Percentiles rank a stretch among this genome's conserved stretches.
Evolutionary conservation across 208 protist genomes (phyloP).

Genomic region (Spongospora subterranea): DNA sequence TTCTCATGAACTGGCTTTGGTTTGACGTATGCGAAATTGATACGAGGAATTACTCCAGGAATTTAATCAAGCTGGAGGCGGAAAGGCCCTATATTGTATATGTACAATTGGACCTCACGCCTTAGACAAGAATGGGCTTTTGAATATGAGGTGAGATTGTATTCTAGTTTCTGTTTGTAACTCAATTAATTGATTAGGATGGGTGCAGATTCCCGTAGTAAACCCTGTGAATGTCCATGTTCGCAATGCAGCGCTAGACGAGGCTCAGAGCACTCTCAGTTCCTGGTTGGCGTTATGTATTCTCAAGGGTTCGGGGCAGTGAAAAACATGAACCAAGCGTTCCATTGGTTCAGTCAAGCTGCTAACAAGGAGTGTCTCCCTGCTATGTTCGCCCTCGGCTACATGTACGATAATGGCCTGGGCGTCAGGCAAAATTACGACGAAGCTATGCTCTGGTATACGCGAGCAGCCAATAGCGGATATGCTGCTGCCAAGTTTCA

Average conservation of each 20-base stretch:
- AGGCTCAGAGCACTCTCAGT: neutral
- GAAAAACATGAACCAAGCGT: slow-evolving; percentile 53
- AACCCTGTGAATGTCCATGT: slow-evolving; percentile 8
- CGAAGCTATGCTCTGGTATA: slow-evolving; percentile 55
- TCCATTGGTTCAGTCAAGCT: slow-evolving; percentile 46
- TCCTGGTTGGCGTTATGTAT: slow-evolving; percentile 55
- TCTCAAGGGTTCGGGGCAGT: slow-evolving; percentile 34
- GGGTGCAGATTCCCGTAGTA: neutral
- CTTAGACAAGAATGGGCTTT: slow-evolving; percentile 22
- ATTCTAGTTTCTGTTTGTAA: neutral
- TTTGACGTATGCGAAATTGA: neutral
- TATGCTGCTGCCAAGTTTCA: slow-evolving; percentile 53
- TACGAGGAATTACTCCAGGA: neutral
- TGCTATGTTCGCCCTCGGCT: slow-evolving; percentile 35
- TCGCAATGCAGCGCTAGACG: slow-evolving; percentile 13
- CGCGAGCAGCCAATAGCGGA: slow-evolving; percentile 7
- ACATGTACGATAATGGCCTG: slow-evolving; percentile 50
- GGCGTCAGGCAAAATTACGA: slow-evolving; percentile 42
- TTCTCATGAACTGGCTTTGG: neutral
- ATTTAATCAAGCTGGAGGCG: neutral
- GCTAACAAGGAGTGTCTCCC: slow-evolving; percentile 53
- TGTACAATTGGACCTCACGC: slow-evolving; percentile 49
- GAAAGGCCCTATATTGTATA: slow-evolving; percentile 28
- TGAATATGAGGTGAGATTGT: neutral
- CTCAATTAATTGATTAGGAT: neutral